These are phyloP conservation scores for Anastatica hierochuntica DNA, from an alignment of 345 rosid genomes.

Conservation along the genomic window DNA sequence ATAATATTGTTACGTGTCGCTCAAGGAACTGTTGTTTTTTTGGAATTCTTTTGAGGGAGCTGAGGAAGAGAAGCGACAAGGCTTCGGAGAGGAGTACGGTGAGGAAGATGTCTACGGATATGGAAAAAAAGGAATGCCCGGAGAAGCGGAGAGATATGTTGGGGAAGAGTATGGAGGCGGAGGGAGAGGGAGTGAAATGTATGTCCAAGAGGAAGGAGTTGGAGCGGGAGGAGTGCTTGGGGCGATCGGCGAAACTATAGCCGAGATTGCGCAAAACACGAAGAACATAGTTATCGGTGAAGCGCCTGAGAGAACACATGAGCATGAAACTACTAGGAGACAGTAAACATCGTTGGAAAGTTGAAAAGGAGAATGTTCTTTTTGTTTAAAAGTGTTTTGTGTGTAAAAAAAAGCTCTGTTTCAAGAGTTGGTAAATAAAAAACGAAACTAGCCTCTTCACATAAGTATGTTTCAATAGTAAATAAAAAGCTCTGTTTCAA, in stretches of 20 bases:
- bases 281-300: conserved; percentile 41
- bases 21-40: conserved; percentile 8
- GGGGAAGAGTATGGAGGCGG: background rate
- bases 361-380: background rate
- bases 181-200: conserved; percentile 2
- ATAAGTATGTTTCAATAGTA: too few relatives aligned
- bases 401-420: conserved; percentile 12
- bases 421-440: background rate
- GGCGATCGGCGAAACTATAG: conserved; percentile 73
- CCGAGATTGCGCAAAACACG: conserved; percentile 55
- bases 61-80: conserved; percentile 20
- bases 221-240: conserved; percentile 41
- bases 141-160: too few relatives aligned
- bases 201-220: too few relatives aligned
- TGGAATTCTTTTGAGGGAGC: conserved; percentile 23
- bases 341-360: conserved; percentile 13
- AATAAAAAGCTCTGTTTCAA: too few relatives aligned
- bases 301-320: conserved; percentile 3
- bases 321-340: conserved; percentile 4
- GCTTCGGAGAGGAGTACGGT: background rate
- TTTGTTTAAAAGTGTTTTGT: background rate
- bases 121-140: conserved; percentile 8
- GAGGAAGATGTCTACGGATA: conserved; percentile 16
- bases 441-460: too few relatives aligned
- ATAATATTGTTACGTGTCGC: background rate